Conservation (phyloP, 1,284 basidiomycete species). For the Acaromyces ingoldii region DNA sequence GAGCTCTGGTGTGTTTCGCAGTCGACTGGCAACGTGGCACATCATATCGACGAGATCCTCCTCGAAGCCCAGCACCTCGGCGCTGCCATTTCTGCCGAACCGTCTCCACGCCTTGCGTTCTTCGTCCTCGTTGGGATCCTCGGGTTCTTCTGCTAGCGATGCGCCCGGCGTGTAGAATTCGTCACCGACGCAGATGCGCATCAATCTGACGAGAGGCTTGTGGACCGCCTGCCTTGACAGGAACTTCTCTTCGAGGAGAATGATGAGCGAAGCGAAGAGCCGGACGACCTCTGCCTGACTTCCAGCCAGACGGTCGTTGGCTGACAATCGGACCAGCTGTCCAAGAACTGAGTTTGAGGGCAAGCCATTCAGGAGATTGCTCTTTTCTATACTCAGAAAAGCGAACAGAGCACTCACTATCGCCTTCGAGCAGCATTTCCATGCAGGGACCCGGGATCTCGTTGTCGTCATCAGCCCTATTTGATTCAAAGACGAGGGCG, state of each 20-base stretch:
- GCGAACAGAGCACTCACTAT: slow-evolving; percentile 61
- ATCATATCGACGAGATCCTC: slow-evolving; percentile 42
- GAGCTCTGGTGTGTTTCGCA: slow-evolving; percentile 39
- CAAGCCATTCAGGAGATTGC: neutral
- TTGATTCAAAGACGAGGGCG: slow-evolving; percentile 77
- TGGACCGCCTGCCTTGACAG: slow-evolving; percentile 56
- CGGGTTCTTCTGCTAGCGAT: slow-evolving; percentile 6
- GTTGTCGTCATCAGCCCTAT: slow-evolving; percentile 68
- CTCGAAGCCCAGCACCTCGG: slow-evolving; percentile 7
- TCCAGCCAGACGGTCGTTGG: slow-evolving; percentile 43
- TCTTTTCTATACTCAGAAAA: slow-evolving; percentile 67
- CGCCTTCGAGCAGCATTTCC: slow-evolving; percentile 84
- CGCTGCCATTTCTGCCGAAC: slow-evolving; percentile 13
- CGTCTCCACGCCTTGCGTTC: slow-evolving; percentile 29
- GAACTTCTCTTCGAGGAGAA: slow-evolving; percentile 48
- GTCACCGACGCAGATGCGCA: slow-evolving; percentile 83
- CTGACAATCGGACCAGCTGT: slow-evolving; percentile 39
- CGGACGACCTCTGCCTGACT: slow-evolving; percentile 40
- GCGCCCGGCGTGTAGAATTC: slow-evolving; percentile 53
- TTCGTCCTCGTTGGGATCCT: slow-evolving; percentile 15
- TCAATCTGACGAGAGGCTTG: slow-evolving; percentile 76
- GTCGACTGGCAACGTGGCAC: slow-evolving; percentile 40
- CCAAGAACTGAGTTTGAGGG: slow-evolving; percentile 19
- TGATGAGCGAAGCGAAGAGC: slow-evolving; percentile 43
- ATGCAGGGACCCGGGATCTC: slow-evolving; percentile 65